Evolutionary conservation across 768 basidiomycete genomes (phyloP), one percentile per base, ranked within the genome.

Genomic region (Psilocybe azurescens): DNA sequence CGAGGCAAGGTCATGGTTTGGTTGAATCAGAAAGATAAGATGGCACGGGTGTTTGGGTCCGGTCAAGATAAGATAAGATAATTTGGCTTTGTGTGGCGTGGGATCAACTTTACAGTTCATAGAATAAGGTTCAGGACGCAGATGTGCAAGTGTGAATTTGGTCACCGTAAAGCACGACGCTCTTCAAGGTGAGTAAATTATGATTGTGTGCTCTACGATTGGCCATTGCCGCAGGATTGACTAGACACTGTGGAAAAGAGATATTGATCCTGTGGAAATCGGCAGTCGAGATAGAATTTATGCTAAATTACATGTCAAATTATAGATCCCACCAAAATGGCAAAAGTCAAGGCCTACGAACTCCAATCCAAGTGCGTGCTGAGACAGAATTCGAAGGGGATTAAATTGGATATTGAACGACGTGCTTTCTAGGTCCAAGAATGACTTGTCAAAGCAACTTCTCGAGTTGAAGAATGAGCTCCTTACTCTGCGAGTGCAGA

Each of bases 281-380:
- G 50, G 58, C 41, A 55, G 32, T 29, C 46, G 28, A 20, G 53
- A 36, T 39, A 57, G 52, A 59, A 60, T 11, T 32, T 58, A 39
- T 51, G 61, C 59, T 70, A 58, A 58, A 38, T 41, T 29, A 24
- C 38, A 39, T 47, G 28, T 56, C 57, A n/a, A 20, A 36, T 59
- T 53, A 14, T 55, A 77, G 72, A 75, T 74, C 71, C 76, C 67
- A 70, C 70, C 79, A 87, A 80, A 74, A 93, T 94, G 91, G 87
- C 91, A 81, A 94, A 95, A 86, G 91, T 95, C 83, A 94, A 94
- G 86, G 93, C 94, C 74, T 93, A 95, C 83, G 94, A 95, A 79
- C 93, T 95, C 78, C 93, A 94, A 79, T 93, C 91, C 78, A 96
- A 97, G 93, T 94, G 77, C 78, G 91, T 77, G 56, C 3, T 48